Evolutionary conservation across 2,329 filamentous ascomycete genomes (phyloP).

Genomic region (Arthrocladium fulminans): DNA sequence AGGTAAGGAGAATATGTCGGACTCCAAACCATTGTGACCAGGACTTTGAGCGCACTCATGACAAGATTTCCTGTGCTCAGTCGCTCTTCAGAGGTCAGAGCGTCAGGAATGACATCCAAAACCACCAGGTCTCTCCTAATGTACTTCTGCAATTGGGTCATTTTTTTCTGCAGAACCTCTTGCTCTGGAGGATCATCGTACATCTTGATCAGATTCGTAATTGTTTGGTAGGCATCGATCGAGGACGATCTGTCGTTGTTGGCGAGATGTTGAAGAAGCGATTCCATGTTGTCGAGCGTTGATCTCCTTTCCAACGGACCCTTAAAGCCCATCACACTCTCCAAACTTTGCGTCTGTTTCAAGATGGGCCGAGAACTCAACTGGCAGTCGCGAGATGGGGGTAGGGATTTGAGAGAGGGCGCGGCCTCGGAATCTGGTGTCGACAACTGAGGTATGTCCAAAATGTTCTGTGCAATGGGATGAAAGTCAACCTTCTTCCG

Average conservation of each 20-base stretch:
- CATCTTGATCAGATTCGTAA: conserved; percentile 65
- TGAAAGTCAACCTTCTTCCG: conserved; percentile 56
- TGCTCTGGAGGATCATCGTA: conserved; percentile 75
- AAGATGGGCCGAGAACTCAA: conserved; percentile 64
- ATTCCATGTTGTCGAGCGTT: conserved; percentile 53
- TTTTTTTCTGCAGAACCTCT: conserved; percentile 63
- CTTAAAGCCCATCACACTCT: conserved; percentile 13
- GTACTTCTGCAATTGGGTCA: conserved; percentile 68
- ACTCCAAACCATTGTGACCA: conserved; percentile 68
- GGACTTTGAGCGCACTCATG: conserved; percentile 67
- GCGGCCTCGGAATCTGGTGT: conserved; percentile 24
- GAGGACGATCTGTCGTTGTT: conserved; percentile 62
- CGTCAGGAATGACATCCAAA: conserved; percentile 28
- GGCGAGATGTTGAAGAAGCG: conserved; percentile 70
- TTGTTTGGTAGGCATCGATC: conserved; percentile 76
- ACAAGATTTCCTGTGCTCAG: conserved; percentile 46
- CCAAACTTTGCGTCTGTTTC: conserved; percentile 50
- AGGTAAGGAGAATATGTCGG: conserved; percentile 61
- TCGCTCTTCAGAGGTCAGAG: conserved; percentile 46
- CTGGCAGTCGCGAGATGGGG: conserved; percentile 44
- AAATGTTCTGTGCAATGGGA: conserved; percentile 40
- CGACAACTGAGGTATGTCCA: conserved; percentile 18
- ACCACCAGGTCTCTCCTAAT: conserved; percentile 65
- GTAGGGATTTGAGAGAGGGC: conserved; percentile 31
- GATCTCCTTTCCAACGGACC: conserved; percentile 9